Evolutionary conservation across 139 green algal genomes (phyloP).

Genomic region (Axilococcus clingmanii): DNA sequence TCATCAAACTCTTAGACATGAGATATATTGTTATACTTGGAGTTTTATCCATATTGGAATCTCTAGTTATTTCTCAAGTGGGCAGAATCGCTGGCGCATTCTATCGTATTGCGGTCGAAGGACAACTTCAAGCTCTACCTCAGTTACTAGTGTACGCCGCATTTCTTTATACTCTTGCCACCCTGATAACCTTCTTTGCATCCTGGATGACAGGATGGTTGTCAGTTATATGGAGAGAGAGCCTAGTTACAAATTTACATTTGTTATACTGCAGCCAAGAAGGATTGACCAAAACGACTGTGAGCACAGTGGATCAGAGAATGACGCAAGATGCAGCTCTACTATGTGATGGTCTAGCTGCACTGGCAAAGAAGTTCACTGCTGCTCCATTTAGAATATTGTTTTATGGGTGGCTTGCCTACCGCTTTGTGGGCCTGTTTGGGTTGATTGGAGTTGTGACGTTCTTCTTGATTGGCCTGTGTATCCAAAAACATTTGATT

Average conservation of each 20-base stretch:
- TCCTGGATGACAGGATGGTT: slow-evolving; percentile 7
- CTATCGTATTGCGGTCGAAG: slow-evolving; percentile 26
- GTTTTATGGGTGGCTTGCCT: slow-evolving; percentile 19
- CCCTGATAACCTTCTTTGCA: not conserved
- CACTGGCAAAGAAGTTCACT: slow-evolving; percentile 3
- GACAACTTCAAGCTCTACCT: too few species aligned
- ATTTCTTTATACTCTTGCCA: slow-evolving; percentile 14
- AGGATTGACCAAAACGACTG: slow-evolving; percentile 12
- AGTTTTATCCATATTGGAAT: too few species aligned
- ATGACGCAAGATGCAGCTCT: slow-evolving; percentile 48
- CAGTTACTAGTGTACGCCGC: slow-evolving; percentile 9
- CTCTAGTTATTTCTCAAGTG: slow-evolving; percentile 17
- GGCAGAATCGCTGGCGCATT: slow-evolving; percentile 37
- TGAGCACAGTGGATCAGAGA: slow-evolving; percentile 81
- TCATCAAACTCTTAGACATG: too few species aligned
- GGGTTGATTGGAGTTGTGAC: slow-evolving; percentile 16
- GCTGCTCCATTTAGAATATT: slow-evolving; percentile 33
- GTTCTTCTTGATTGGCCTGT: slow-evolving; percentile 35
- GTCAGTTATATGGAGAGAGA: slow-evolving; percentile 15
- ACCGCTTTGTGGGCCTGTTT: slow-evolving; percentile 27
- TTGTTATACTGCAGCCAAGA: slow-evolving; percentile 15
- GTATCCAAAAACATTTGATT: slow-evolving; percentile 36
- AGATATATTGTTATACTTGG: too few species aligned
- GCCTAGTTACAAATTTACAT: slow-evolving; percentile 15
- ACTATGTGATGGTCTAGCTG: slow-evolving; percentile 22